Base-by-base conservation (phyloP, 352 stramenopile species). In the Phytophthora constricta region DNA sequence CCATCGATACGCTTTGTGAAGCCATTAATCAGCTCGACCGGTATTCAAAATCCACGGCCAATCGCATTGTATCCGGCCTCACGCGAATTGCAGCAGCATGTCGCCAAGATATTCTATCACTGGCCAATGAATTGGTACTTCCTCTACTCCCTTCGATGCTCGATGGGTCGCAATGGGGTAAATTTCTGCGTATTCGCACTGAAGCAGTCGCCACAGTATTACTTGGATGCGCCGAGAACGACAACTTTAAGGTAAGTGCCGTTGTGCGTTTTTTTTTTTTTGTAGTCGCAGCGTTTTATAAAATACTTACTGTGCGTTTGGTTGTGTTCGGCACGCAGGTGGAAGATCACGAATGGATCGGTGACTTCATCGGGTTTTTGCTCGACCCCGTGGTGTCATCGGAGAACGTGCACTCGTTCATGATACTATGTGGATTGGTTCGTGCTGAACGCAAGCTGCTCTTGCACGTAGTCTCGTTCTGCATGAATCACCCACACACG, bases 31-130 rank as follows among this genome's bases (percentile, higher is more conserved):
- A 92, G 64, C 61, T 94, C 5, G 72, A 86, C 47, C 78, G 84
- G 16, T 94, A 94, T 72, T 87, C 86, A 42, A 91, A 94, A 76
- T 85, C 90, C 3, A 74, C 83, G 19, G 70, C 74, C 2, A 86
- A 77, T 20, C 72, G 80, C 11, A 89, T 93, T 27, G 62, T 92
- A 3, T 72, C 70, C 5, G 80, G 77, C 19, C 77, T 90, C 33
- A 86, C 76, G 33, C 76, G 81, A 26, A 55, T 87, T 31, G 79
- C 79, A 43, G 71, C 66, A 26, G 77, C 77, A 1, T 86, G 79
- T 62, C 63, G 65, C 3, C 26, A 66, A 22, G 74, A 78, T 16
- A 71, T 90, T 34, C 61, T 74, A 4, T 68, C 71, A 8, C 57
- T 79, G 13, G 79, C 81, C 14, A 79, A 87, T 57, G 79, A 86